A percentile compares a stretch with the other conserved stretches of the same genome.
These are phyloP conservation scores for Fusarium domesticum DNA, from an alignment of 2,329 filamentous ascomycete species.

Conservation along the genomic window DNA sequence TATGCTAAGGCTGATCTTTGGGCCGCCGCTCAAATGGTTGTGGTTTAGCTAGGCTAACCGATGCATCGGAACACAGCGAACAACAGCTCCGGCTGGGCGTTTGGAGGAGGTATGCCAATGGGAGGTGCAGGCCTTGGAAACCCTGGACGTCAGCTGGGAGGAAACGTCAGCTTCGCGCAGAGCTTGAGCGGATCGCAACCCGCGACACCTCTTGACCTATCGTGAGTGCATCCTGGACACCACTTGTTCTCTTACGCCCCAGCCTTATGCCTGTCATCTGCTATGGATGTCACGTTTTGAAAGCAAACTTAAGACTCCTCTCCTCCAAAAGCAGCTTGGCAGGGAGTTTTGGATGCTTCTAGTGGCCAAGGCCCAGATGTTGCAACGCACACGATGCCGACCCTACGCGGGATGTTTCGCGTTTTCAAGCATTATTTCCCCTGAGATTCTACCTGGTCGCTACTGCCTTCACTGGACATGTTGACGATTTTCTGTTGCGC, in stretches of 20 bases:
- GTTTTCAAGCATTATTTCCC: no score
- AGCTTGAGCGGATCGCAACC: conserved; percentile 62
- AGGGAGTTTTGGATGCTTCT: no score
- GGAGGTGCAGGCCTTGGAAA: conserved; percentile 53
- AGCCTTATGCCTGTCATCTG: neutral
- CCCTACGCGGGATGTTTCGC: no score
- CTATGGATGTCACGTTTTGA: no score
- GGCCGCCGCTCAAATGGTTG: conserved; percentile 6
- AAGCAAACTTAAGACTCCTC: no score
- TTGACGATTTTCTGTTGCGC: no score
- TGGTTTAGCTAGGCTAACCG: conserved; percentile 21
- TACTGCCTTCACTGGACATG: no score
- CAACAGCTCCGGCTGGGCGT: conserved; percentile 58
- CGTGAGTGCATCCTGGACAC: conserved; percentile 49
- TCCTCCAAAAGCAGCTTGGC: no score
- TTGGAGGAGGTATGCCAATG: conserved; percentile 61
- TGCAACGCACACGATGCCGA: no score
- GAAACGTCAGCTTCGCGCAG: conserved; percentile 64
- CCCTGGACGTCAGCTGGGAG: conserved; percentile 52
- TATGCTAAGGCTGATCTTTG: conserved; percentile 30
- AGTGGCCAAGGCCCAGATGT: no score
- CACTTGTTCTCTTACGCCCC: neutral
- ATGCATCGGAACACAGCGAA: conserved; percentile 38
- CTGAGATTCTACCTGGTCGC: no score
- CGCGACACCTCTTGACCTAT: conserved; percentile 59